Conservation (phyloP, 495 filamentous ascomycete species). For the Neurospora intermedia region DNA sequence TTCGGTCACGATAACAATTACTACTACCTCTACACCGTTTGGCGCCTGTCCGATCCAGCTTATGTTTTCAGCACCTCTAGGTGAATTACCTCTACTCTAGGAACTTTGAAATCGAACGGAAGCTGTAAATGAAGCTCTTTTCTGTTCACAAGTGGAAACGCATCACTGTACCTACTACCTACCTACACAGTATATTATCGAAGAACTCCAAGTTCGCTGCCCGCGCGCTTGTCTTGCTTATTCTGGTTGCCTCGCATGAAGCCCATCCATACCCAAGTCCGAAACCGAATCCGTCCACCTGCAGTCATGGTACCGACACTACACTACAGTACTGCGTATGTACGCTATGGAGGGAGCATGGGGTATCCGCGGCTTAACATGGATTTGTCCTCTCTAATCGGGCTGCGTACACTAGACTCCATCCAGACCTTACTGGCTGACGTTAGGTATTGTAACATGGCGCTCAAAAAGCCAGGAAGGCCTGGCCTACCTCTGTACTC, state of each 20-base stretch:
- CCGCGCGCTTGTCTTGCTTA: neutral
- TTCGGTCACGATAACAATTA: neutral
- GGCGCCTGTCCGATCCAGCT: neutral
- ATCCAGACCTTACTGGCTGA: neutral
- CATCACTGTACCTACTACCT: too few species aligned
- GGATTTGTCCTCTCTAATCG: too few species aligned
- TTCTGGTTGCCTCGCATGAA: neutral
- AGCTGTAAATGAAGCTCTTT: neutral
- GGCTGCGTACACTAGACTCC: neutral
- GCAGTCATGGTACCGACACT: neutral
- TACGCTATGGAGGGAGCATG: neutral
- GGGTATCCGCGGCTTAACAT: neutral
- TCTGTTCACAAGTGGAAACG: neutral
- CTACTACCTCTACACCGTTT: neutral
- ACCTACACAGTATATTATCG: too few species aligned
- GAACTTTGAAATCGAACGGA: neutral
- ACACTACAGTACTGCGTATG: too few species aligned
- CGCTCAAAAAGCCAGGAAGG: neutral
- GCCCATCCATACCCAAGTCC: neutral
- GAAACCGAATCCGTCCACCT: neutral
- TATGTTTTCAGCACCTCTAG: neutral
- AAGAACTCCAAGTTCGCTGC: neutral
- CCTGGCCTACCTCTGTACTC: neutral
- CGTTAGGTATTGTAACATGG: neutral
- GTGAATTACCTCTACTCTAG: neutral